Conservation (phyloP, 2,329 filamentous ascomycete species). For the Alternaria postmessia region DNA sequence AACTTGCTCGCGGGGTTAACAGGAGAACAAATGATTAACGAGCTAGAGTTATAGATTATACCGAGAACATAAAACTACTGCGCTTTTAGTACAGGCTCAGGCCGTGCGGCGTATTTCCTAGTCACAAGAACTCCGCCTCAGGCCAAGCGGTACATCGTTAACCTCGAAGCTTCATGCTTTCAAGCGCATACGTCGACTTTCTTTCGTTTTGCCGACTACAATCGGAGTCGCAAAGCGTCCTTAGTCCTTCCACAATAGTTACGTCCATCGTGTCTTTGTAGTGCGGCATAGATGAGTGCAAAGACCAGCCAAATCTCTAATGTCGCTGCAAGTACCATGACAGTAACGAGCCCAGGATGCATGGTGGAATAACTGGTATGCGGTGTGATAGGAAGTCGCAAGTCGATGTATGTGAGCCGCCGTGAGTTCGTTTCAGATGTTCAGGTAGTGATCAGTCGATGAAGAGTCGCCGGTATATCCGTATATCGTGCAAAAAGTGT, state of each 20-base stretch:
- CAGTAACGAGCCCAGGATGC: constrained; percentile 6
- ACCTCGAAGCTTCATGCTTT: neutral
- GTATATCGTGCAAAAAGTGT: neutral
- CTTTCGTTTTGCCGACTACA: neutral
- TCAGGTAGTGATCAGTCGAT: neutral
- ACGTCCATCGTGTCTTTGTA: constrained; percentile 8
- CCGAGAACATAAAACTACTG: no score
- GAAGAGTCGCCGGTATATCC: neutral
- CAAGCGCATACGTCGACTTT: neutral
- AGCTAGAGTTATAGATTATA: constrained; percentile 28
- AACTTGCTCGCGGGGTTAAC: constrained; percentile 56
- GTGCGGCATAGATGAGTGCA: constrained; percentile 12
- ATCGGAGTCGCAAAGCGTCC: constrained; percentile 3
- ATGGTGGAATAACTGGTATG: neutral
- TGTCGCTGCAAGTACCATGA: neutral
- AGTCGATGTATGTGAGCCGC: neutral
- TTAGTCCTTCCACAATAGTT: constrained; percentile 4
- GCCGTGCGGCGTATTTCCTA: neutral
- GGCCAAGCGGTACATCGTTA: neutral
- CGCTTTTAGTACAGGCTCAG: neutral
- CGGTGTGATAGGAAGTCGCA: neutral
- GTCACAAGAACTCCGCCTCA: neutral
- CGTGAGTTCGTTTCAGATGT: neutral
- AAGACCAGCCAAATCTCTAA: constrained; percentile 19
- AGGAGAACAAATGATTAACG: constrained; percentile 41